Percentiles rank a stretch among this genome's conserved stretches.
Evolutionary conservation across 192 early-diverging fungal species (phyloP).

Genomic region (Dissophora ornata): DNA sequence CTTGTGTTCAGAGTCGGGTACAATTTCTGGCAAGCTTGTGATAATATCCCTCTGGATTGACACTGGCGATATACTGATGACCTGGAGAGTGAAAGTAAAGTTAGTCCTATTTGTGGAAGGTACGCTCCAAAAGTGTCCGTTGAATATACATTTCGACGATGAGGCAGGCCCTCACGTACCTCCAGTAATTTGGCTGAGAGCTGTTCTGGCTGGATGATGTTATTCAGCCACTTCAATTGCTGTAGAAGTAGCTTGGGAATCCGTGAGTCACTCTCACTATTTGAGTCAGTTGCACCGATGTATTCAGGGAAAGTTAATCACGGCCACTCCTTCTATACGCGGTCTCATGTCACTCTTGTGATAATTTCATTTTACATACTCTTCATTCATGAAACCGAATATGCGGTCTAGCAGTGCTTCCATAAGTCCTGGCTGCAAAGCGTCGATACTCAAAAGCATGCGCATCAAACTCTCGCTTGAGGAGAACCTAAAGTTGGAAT

Average conservation of each 20-base stretch:
- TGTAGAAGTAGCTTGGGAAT: slow-evolving; percentile 72
- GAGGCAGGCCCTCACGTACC: slow-evolving; percentile 26
- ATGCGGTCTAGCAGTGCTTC: slow-evolving; percentile 69
- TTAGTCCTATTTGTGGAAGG: background rate
- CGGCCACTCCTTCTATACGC: too few species aligned
- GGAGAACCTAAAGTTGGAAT: slow-evolving; percentile 9
- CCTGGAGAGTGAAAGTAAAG: slow-evolving; percentile 34
- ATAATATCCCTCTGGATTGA: slow-evolving; percentile 81
- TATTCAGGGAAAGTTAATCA: background rate
- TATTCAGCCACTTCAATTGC: slow-evolving; percentile 82
- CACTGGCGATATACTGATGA: slow-evolving; percentile 69
- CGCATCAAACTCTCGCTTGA: slow-evolving; percentile 68
- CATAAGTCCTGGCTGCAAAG: slow-evolving; percentile 68
- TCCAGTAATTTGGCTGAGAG: slow-evolving; percentile 76
- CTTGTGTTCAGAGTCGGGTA: slow-evolving; percentile 76
- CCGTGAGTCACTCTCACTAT: slow-evolving; percentile 60
- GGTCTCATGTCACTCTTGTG: too few species aligned
- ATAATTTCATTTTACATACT: slow-evolving; percentile 15
- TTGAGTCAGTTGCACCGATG: background rate
- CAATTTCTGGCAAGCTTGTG: slow-evolving; percentile 76
- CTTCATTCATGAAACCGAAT: slow-evolving; percentile 25
- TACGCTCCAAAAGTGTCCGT: background rate
- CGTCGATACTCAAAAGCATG: slow-evolving; percentile 68
- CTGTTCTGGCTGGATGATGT: slow-evolving; percentile 69
- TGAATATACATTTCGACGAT: background rate